phyloP scores from a whole-genome alignment of 2,329 filamentous ascomycete genomes.

The Helotiales sp. region DNA sequence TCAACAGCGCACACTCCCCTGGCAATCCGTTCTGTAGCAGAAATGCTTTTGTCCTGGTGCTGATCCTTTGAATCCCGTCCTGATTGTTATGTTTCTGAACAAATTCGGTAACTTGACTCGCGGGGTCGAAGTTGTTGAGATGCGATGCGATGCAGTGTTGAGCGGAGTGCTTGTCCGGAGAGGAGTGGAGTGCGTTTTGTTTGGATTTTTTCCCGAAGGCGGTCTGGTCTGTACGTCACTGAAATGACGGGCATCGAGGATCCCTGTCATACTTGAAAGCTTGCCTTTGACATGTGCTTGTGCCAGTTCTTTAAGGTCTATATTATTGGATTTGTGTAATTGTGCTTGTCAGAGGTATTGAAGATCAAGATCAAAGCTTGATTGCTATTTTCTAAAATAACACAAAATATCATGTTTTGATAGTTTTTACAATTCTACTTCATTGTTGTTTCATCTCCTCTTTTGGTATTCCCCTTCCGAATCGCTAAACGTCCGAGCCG shows the following conservation, averaged over 20 bases:
- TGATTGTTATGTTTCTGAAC: not conserved
- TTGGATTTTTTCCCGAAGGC: not conserved
- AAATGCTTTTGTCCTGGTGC: not conserved
- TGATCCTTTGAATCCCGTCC: too few species aligned
- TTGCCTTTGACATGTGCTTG: not conserved
- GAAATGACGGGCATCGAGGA: not conserved
- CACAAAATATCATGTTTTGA: too few species aligned
- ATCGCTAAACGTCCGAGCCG: too few species aligned
- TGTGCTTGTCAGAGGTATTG: not conserved
- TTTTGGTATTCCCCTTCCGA: too few species aligned
- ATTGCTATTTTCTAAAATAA: too few species aligned
- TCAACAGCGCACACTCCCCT: too few species aligned
- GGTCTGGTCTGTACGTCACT: constrained; percentile 9
- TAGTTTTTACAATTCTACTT: too few species aligned
- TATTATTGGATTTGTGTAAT: not conserved
- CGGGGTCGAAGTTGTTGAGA: not conserved
- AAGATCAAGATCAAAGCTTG: not conserved
- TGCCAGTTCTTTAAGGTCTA: not conserved
- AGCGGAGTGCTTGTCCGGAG: not conserved
- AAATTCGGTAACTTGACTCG: not conserved
- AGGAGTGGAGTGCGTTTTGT: not conserved
- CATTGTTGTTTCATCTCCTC: too few species aligned
- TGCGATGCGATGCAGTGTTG: not conserved
- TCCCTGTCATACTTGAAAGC: constrained; percentile 4
- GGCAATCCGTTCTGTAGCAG: not conserved